Evolutionary conservation across 2,329 filamentous ascomycete species (phyloP).

Genomic region (Neofusicoccum kwambonambiense): DNA sequence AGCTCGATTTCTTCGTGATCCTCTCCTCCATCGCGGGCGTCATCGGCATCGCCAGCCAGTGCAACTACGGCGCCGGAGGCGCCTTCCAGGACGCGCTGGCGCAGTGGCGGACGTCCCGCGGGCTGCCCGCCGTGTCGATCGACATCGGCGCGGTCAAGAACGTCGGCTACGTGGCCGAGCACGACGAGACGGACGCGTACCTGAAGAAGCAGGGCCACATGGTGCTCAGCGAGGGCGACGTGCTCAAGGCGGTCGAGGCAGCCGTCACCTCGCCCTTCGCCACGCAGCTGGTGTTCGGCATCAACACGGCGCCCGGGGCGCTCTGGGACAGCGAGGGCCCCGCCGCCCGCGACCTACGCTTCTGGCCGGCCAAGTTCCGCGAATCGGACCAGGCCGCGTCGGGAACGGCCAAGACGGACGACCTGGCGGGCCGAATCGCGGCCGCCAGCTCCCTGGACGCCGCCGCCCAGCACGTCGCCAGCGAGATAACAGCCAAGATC

Average conservation of each 20-base stretch:
- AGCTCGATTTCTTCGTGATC: slow-evolving; percentile 30
- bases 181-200: not conserved
- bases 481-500: not conserved
- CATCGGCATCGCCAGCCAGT: slow-evolving; percentile 23
- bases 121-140: slow-evolving; percentile 18
- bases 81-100: slow-evolving; percentile 32
- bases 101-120: slow-evolving; percentile 22
- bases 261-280: slow-evolving; percentile 8
- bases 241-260: slow-evolving; percentile 13
- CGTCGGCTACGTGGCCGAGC: slow-evolving; percentile 21
- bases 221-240: slow-evolving; percentile 7
- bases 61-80: slow-evolving; percentile 28
- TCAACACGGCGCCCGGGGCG: slow-evolving; percentile 1
- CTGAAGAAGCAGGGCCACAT: not conserved
- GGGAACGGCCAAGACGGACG: too few relatives aligned
- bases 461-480: too few relatives aligned
- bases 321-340: not conserved
- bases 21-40: slow-evolving; percentile 22
- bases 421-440: too few relatives aligned
- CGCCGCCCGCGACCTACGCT: slow-evolving; percentile 14
- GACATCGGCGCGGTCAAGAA: slow-evolving; percentile 28
- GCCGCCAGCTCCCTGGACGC: too few relatives aligned
- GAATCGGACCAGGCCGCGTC: too few relatives aligned
- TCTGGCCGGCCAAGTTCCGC: slow-evolving; percentile 14
- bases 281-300: slow-evolving; percentile 12